Evolutionary conservation across 1,284 basidiomycete genomes (phyloP), one percentile per base, ranked within the genome.

Genomic region (Athelia psychrophila): DNA sequence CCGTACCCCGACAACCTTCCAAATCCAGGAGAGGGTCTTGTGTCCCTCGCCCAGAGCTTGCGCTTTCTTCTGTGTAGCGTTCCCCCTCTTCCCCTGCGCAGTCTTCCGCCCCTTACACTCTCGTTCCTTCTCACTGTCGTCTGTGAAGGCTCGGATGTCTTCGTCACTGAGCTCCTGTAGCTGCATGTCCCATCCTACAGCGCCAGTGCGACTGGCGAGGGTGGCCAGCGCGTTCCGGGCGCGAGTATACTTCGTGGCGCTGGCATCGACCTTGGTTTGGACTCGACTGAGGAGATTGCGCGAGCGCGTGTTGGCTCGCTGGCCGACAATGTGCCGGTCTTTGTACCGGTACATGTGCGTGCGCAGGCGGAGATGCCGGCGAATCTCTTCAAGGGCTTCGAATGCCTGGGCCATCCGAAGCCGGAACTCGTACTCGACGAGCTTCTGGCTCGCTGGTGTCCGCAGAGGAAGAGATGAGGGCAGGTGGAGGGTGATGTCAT

Each of bases 261-360:
- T 23, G 51, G 18, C 42, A 48, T 30, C 24, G 44, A 53, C 47
- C 23, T 45, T 48, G 3, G 1, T 27, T 4, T 53, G 27, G 10
- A 57, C n/a, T 2, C 42, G 20, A 12, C 33, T 32, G 2, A 55
- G 8, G 2, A 55, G 15, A 2, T 20, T 42, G 2, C 33, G 13
- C 5, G 55, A n/a, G 0, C 53, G 24, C 4, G 55, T 60, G 20
- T 42, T 47, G 19, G 32, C 23, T 13, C 16, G 9, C 47, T 60
- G 59, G 4, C 60, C 60, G 2, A 12, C 24, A n/a, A 52, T 44
- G 22, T 55, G 27, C 2, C 46, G 12, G 19, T 59, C 42, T 40
- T 61, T 60, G 44, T 40, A 51, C 6, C 47, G 46, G 23, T 47
- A 57, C 25, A 61, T 22, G 13, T 53, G 35, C 0, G 48, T 47